A percentile compares a stretch with the other conserved stretches of the same genome.
Evolutionary conservation across 805 yeast genomes (phyloP).

Genomic region (Pichia insulana): DNA sequence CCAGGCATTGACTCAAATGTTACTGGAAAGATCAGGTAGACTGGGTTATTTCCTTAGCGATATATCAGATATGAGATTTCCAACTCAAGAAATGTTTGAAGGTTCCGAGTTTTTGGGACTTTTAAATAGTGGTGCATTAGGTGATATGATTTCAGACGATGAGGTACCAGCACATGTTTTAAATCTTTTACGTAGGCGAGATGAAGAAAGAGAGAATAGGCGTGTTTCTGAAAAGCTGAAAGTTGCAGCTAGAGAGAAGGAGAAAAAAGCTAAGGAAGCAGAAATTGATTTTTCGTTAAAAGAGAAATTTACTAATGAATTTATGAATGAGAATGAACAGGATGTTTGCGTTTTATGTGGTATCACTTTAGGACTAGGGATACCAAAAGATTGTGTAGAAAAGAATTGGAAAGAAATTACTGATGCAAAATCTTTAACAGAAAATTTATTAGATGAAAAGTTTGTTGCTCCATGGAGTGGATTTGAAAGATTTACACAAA

Average conservation of each 20-base stretch:
- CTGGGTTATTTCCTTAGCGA: background rate
- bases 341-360: constrained; percentile 62
- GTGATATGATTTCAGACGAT: constrained; percentile 7
- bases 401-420: constrained; percentile 12
- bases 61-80: background rate
- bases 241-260: constrained; percentile 15
- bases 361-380: constrained; percentile 61
- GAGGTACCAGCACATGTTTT: constrained; percentile 23
- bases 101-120: too few relatives aligned
- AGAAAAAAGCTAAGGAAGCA: constrained; percentile 11
- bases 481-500: constrained; percentile 35
- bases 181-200: constrained; percentile 22
- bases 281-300: constrained; percentile 12
- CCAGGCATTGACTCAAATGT: background rate
- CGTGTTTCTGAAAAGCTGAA: constrained; percentile 17
- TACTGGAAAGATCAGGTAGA: background rate
- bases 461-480: constrained; percentile 61
- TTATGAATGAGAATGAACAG: constrained; percentile 24
- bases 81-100: too few relatives aligned
- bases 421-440: constrained; percentile 11
- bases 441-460: constrained; percentile 20
- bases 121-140: too few relatives aligned
- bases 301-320: constrained; percentile 17
- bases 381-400: constrained; percentile 39
- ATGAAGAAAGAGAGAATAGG: constrained; percentile 22